phyloP scores from a whole-genome alignment of 176 grass and related monocot species.

The Alloteropsis semialata region DNA sequence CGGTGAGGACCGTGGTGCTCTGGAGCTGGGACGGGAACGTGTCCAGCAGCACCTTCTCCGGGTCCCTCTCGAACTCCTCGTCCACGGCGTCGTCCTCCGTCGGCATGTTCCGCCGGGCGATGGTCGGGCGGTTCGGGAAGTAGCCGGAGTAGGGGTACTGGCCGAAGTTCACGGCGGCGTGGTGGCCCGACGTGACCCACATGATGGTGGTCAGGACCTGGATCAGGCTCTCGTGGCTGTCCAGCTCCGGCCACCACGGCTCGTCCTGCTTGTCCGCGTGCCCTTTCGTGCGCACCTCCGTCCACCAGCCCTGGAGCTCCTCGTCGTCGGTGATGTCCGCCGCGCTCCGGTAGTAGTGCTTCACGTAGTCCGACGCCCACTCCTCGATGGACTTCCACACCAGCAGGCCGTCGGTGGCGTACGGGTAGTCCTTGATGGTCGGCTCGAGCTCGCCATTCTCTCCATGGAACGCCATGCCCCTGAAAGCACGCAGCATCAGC shows the following conservation, averaged over 20 bases:
- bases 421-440: slow-evolving; percentile 71
- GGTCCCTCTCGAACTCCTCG: neutral
- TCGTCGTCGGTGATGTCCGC: slow-evolving; percentile 21
- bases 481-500: neutral
- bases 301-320: slow-evolving; percentile 68
- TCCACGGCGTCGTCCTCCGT: too few relatives aligned
- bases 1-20: neutral
- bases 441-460: slow-evolving; percentile 38
- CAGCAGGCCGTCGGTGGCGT: slow-evolving; percentile 56
- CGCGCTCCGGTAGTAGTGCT: slow-evolving; percentile 29
- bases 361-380: slow-evolving; percentile 47
- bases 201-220: slow-evolving; percentile 53
- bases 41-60: neutral
- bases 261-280: slow-evolving; percentile 61
- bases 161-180: slow-evolving; percentile 75
- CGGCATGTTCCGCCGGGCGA: slow-evolving; percentile 55
- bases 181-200: slow-evolving; percentile 64
- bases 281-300: slow-evolving; percentile 63
- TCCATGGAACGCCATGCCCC: slow-evolving; percentile 57
- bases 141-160: slow-evolving; percentile 67
- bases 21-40: neutral
- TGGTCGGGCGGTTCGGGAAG: slow-evolving; percentile 66
- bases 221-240: slow-evolving; percentile 35
- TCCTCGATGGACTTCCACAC: slow-evolving; percentile 52
- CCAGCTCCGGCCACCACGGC: slow-evolving; percentile 61